These are phyloP conservation scores for Botrytis sinoallii DNA, from an alignment of 2,329 filamentous ascomycete species.

Conservation along the genomic window DNA sequence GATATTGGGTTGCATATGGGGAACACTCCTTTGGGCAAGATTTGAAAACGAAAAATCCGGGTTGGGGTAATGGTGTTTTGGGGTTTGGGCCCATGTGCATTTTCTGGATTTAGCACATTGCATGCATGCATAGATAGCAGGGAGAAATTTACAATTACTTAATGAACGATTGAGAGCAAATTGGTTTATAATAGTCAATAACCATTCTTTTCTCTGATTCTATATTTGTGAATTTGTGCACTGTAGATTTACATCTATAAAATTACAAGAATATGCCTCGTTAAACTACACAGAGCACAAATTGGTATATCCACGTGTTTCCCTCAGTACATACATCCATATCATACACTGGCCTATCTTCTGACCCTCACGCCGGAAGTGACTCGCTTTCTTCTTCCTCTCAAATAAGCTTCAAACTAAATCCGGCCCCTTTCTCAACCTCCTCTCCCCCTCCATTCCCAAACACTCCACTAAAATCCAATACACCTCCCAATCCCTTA, in stretches of 20 bases:
- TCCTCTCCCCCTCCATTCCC: slow-evolving; percentile 60
- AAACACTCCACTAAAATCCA: slow-evolving; percentile 71
- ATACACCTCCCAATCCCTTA: slow-evolving; percentile 37
- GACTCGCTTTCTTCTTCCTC: background rate
- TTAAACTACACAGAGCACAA: background rate
- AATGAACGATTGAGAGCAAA: slow-evolving; percentile 15
- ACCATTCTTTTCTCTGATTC: slow-evolving; percentile 1
- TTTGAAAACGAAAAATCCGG: slow-evolving; percentile 14
- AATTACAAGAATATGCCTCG: background rate
- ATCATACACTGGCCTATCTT: background rate
- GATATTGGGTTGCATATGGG: slow-evolving; percentile 9
- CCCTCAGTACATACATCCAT: background rate
- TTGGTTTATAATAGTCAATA: background rate
- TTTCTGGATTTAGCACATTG: slow-evolving; percentile 15
- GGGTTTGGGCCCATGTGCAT: slow-evolving; percentile 18
- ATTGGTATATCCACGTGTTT: slow-evolving; percentile 4
- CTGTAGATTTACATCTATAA: background rate
- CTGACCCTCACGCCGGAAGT: background rate
- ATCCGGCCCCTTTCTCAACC: slow-evolving; percentile 64
- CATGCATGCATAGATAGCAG: slow-evolving; percentile 29
- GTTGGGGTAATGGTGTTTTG: slow-evolving; percentile 25
- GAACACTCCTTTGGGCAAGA: slow-evolving; percentile 13
- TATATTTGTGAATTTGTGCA: background rate
- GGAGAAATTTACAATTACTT: slow-evolving; percentile 14
- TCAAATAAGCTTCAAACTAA: slow-evolving; percentile 60